Evolutionary conservation across 345 rosid species (phyloP).

Genomic region (Eucalyptus melliodora): DNA sequence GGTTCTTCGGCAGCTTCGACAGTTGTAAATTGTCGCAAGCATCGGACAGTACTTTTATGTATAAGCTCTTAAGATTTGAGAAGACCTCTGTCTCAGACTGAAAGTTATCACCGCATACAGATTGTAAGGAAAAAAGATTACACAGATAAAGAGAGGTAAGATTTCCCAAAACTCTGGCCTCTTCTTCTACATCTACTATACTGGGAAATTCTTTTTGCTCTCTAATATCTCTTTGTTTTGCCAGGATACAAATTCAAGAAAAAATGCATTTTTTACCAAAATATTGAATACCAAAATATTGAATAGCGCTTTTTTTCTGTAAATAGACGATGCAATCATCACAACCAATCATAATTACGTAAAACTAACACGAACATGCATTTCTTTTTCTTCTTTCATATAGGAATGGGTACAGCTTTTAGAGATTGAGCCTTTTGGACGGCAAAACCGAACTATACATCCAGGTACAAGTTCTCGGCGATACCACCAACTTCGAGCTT

Average conservation of each 20-base stretch:
- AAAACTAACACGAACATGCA: neutral
- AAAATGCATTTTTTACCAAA: neutral
- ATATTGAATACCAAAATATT: neutral
- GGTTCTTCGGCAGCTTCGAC: slow-evolving; percentile 3
- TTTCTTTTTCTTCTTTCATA: neutral
- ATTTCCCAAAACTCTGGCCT: neutral
- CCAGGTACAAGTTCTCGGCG: neutral
- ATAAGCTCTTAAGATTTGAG: neutral
- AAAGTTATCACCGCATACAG: neutral
- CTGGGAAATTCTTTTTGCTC: slow-evolving; percentile 16
- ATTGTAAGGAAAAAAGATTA: slow-evolving; percentile 12
- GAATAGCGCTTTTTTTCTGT: neutral
- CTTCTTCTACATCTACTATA: slow-evolving; percentile 6
- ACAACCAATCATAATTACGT: neutral
- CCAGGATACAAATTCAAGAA: neutral
- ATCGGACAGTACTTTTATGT: neutral
- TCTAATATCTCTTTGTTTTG: neutral
- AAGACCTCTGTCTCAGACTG: neutral
- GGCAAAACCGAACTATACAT: neutral
- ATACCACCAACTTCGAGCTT: neutral
- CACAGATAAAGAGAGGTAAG: slow-evolving; percentile 30
- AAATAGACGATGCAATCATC: neutral
- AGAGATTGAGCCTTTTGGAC: neutral
- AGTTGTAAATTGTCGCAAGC: slow-evolving; percentile 1
- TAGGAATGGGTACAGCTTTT: neutral